Conservation (phyloP, 2,329 filamentous ascomycete genomes). For the Colletotrichum lentis region DNA sequence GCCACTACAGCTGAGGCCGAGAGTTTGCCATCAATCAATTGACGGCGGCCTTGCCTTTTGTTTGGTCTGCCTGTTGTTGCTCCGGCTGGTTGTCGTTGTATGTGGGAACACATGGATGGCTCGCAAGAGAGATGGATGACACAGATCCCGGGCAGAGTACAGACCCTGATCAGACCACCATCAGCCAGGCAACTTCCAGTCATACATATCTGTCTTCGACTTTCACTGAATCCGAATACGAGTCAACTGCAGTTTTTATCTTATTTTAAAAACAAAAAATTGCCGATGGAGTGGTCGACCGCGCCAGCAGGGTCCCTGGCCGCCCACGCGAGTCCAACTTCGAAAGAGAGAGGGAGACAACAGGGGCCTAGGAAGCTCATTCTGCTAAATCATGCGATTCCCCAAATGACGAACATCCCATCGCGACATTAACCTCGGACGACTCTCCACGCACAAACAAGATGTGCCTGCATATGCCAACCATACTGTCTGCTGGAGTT, state of each 20-base stretch:
- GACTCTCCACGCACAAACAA: background rate
- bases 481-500: background rate
- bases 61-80: background rate
- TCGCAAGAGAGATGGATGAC: conserved; percentile 14
- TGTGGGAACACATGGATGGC: background rate
- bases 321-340: background rate
- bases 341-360: background rate
- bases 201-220: conserved; percentile 6
- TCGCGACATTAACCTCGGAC: conserved; percentile 11
- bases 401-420: conserved; percentile 7
- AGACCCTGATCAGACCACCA: conserved; percentile 2
- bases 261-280: background rate
- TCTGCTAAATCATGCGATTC: conserved; percentile 13
- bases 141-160: conserved; percentile 12
- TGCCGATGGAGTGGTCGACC: background rate
- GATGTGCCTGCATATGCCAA: conserved; percentile 4
- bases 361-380: background rate
- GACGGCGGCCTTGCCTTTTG: background rate
- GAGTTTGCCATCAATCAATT: background rate
- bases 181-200: too few species aligned
- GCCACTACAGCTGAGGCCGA: background rate
- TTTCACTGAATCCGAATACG: conserved; percentile 25
- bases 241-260: background rate
- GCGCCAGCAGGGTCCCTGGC: background rate
- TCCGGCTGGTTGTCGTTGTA: background rate